phyloP scores from a whole-genome alignment of 495 filamentous ascomycete genomes.

The Astrocystis sublimbata region DNA sequence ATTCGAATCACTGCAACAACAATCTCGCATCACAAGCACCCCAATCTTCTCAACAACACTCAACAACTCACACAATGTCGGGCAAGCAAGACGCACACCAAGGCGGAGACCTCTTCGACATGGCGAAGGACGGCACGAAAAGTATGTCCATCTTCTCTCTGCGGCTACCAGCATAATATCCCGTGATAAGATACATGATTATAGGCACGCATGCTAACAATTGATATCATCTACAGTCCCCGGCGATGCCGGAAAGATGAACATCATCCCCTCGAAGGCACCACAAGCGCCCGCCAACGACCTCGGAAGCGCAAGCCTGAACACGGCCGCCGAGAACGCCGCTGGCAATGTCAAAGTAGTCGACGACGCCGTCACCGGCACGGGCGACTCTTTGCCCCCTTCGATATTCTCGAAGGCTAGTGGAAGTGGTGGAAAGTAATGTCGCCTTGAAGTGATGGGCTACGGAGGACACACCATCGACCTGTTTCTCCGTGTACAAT shows the following conservation, averaged over 20 bases:
- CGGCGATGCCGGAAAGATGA: slow-evolving; percentile 54
- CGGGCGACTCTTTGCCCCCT: slow-evolving; percentile 22
- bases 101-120: slow-evolving; percentile 49
- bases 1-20: too few relatives aligned
- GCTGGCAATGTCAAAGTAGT: slow-evolving; percentile 19
- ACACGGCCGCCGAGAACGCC: slow-evolving; percentile 28
- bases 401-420: slow-evolving; percentile 21
- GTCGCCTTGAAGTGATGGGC: neutral
- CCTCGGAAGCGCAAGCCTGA: slow-evolving; percentile 20
- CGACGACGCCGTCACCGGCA: slow-evolving; percentile 24
- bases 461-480: neutral
- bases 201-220: neutral
- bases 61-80: slow-evolving; percentile 21
- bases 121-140: slow-evolving; percentile 54
- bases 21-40: too few relatives aligned
- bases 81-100: slow-evolving; percentile 9
- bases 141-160: slow-evolving; percentile 11
- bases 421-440: slow-evolving; percentile 23
- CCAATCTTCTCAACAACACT: neutral
- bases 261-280: slow-evolving; percentile 57
- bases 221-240: slow-evolving; percentile 36
- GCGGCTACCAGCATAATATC: too few relatives aligned
- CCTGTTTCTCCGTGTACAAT: neutral
- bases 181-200: neutral
- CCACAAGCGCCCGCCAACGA: slow-evolving; percentile 44